Evolutionary conservation across 2,329 filamentous ascomycete species (phyloP).

Genomic region (Aspergillus tanneri): DNA sequence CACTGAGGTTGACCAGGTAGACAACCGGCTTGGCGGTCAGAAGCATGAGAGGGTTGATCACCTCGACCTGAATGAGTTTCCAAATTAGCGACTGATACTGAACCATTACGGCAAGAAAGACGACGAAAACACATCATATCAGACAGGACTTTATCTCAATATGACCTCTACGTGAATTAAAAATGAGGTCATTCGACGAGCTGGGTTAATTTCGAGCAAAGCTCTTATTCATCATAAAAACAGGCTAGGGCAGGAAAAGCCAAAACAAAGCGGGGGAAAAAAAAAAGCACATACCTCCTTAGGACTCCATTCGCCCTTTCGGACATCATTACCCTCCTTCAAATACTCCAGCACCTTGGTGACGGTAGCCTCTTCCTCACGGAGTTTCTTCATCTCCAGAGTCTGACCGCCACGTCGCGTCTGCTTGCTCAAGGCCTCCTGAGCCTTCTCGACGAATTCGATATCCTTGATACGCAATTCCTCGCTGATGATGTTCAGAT

Average conservation of each 20-base stretch:
- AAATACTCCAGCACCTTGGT: slow-evolving; percentile 84
- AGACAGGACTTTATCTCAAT: slow-evolving; percentile 81
- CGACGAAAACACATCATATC: slow-evolving; percentile 50
- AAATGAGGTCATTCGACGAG: slow-evolving; percentile 89
- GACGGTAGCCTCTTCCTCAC: slow-evolving; percentile 88
- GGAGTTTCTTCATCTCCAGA: slow-evolving; percentile 96
- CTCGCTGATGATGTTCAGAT: slow-evolving; percentile 94
- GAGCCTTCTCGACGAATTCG: slow-evolving; percentile 94
- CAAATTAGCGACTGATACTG: slow-evolving; percentile 20
- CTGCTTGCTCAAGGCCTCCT: slow-evolving; percentile 90
- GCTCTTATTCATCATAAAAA: slow-evolving; percentile 97
- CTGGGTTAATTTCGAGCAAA: slow-evolving; percentile 94
- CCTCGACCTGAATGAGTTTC: slow-evolving; percentile 69
- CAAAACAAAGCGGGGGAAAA: slow-evolving; percentile 20
- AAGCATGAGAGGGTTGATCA: slow-evolving; percentile 94
- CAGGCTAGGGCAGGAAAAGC: slow-evolving; percentile 18
- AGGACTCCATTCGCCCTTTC: slow-evolving; percentile 82
- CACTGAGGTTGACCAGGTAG: slow-evolving; percentile 93
- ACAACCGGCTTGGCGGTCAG: slow-evolving; percentile 96
- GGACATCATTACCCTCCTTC: slow-evolving; percentile 86
- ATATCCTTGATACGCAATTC: slow-evolving; percentile 98
- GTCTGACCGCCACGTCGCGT: slow-evolving; percentile 91
- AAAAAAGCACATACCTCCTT: slow-evolving; percentile 73
- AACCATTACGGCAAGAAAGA: slow-evolving; percentile 16
- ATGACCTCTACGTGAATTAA: slow-evolving; percentile 69